Evolutionary conservation across 73 alveolate genomes (phyloP), one percentile per base, ranked within the genome.

Genomic region (Symbiodinium natans): DNA sequence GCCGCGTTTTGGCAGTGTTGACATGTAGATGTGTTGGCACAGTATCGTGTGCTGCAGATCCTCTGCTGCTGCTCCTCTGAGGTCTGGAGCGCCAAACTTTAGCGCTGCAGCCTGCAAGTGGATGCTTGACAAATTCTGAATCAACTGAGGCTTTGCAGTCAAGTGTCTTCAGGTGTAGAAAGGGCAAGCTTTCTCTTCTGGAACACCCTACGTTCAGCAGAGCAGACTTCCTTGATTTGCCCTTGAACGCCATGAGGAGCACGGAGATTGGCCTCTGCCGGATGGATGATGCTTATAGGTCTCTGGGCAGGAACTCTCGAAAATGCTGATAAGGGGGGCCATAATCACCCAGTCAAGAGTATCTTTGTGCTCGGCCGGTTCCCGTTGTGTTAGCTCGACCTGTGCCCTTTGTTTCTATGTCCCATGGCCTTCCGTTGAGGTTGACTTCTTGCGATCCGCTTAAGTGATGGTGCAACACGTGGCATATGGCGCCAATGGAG

Each of bases 231-330:
- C 71, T 52, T 23, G n/a, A 52, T 21, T 52, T 52, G 71, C 25
- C 71, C 25, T 21, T 23, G n/a, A 4, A 29, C 27, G 25, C 71
- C 31, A 23, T 29, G 93, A 86, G 93, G 94, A 56, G 36, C 38
- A 38, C 85, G 7, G 84, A 8, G 31, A 17, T 36, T 42, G 68
- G 68, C 41, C 56, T 87, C 33, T 87, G 94, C 27, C 42, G 33
- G 29, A 87, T 87, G 94, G 71, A 87, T 41, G 84, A 56, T 29
- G 68, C 42, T 52, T 52, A 52, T 29, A 52, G n/a, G 71, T 52
- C 31, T 52, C 71, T 52, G 15, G 71, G 71, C 71, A 52, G 27
- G 71, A 11, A 52, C 23, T n/a, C n/a, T n/a, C n/a, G 71, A 52
- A 15, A 15, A 52, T 52, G 59, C 29, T n/a, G n/a, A n/a, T n/a